Conservation (phyloP, 2,329 filamentous ascomycete species). For the Xylariaceae sp. region DNA sequence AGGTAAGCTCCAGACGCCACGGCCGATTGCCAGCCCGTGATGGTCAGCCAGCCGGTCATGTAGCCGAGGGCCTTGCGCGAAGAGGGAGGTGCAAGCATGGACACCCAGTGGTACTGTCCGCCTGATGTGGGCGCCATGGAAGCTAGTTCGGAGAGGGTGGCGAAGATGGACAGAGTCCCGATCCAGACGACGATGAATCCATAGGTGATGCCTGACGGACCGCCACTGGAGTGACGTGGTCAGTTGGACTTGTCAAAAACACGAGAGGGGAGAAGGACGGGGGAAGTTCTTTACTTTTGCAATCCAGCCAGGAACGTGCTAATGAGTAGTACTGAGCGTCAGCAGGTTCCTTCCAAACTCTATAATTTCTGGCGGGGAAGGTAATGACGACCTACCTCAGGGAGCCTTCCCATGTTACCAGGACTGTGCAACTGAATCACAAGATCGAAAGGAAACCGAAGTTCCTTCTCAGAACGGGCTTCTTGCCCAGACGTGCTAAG, state of each 20-base stretch:
- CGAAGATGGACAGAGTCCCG: slow-evolving; percentile 40
- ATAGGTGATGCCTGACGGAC: slow-evolving; percentile 42
- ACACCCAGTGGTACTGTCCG: slow-evolving; percentile 23
- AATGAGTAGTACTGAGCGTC: neutral
- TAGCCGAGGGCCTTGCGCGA: slow-evolving; percentile 16
- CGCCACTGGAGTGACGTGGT: slow-evolving; percentile 10
- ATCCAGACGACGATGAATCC: slow-evolving; percentile 47
- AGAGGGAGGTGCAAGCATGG: slow-evolving; percentile 18
- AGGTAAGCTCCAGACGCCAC: slow-evolving; percentile 12
- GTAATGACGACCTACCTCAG: slow-evolving; percentile 17
- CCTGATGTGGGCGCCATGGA: slow-evolving; percentile 33
- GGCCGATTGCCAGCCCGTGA: slow-evolving; percentile 17
- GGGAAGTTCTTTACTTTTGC: slow-evolving; percentile 8
- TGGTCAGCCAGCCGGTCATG: slow-evolving; percentile 18
- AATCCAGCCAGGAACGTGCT: slow-evolving; percentile 14
- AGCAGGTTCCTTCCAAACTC: too few species aligned
- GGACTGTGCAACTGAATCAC: slow-evolving; percentile 20
- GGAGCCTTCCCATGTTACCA: slow-evolving; percentile 21
- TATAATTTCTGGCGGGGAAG: too few species aligned
- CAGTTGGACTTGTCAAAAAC: neutral
- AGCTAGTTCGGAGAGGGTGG: slow-evolving; percentile 40
- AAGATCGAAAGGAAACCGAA: slow-evolving; percentile 21
- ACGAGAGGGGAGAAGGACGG: too few species aligned
- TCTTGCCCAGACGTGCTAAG: slow-evolving; percentile 16
- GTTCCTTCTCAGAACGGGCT: slow-evolving; percentile 15